Conservation (phyloP, 2,329 filamentous ascomycete species). For the Ascochyta fabae region DNA sequence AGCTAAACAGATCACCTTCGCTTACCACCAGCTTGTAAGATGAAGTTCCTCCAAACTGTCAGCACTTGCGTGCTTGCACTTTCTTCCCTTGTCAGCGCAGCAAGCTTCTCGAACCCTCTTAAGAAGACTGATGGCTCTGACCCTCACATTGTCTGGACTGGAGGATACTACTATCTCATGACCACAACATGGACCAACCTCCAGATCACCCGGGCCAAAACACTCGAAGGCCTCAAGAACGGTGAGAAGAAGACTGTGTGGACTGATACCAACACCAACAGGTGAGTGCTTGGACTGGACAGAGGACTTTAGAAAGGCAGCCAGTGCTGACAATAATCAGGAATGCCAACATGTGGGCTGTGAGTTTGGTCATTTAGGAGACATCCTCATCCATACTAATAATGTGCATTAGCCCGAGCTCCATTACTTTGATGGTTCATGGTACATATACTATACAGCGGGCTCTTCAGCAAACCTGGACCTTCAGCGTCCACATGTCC, state of each 20-base stretch:
- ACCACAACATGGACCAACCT: slow-evolving; percentile 64
- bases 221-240: slow-evolving; percentile 62
- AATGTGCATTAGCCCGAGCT: slow-evolving; percentile 53
- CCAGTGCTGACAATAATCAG: slow-evolving; percentile 22
- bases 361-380: slow-evolving; percentile 7
- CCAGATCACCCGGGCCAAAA: slow-evolving; percentile 61
- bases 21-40: not conserved
- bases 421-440: slow-evolving; percentile 56
- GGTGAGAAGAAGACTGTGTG: slow-evolving; percentile 60
- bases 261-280: slow-evolving; percentile 53
- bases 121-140: slow-evolving; percentile 59
- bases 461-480: slow-evolving; percentile 56
- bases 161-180: slow-evolving; percentile 64
- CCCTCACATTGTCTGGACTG: slow-evolving; percentile 60
- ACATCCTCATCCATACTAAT: not conserved
- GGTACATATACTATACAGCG: slow-evolving; percentile 66
- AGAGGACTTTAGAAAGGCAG: slow-evolving; percentile 46
- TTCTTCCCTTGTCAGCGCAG: slow-evolving; percentile 36
- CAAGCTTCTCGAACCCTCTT: slow-evolving; percentile 61
- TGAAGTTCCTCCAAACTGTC: slow-evolving; percentile 27
- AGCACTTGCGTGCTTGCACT: slow-evolving; percentile 21
- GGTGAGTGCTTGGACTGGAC: too few species aligned
- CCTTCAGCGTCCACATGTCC: slow-evolving; percentile 59
- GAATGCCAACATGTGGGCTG: slow-evolving; percentile 61
- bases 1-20: not conserved